phyloP scores from a whole-genome alignment of 1,284 basidiomycete species.

The Ustilago shanxiensis region DNA sequence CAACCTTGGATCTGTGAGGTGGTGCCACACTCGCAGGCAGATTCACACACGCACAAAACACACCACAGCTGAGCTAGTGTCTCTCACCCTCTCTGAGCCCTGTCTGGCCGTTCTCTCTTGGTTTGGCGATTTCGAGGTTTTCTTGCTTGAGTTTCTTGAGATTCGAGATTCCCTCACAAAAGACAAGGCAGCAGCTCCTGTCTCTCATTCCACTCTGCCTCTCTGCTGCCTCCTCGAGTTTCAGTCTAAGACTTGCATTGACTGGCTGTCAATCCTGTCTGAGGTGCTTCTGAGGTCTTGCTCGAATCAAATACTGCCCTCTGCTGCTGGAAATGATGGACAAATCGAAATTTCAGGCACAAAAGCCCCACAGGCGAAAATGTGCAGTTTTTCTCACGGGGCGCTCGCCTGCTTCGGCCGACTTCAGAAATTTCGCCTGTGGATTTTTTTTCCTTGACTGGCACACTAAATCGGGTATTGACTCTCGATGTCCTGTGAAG shows the following conservation, averaged over 20 bases:
- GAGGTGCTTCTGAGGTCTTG: too few species aligned
- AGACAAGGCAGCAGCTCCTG: constrained; percentile 6
- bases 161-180: constrained; percentile 12
- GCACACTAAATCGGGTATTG: too few species aligned
- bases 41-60: constrained; percentile 11
- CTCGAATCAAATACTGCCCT: too few species aligned
- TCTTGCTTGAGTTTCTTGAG: neutral
- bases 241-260: neutral
- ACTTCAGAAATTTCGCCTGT: too few species aligned
- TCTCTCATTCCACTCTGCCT: neutral
- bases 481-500: too few species aligned
- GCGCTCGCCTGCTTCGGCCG: too few species aligned
- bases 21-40: neutral
- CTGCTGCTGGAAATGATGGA: neutral
- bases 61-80: neutral
- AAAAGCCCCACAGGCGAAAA: too few species aligned
- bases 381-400: too few species aligned
- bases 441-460: too few species aligned
- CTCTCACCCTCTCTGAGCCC: neutral
- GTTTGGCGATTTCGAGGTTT: constrained; percentile 10
- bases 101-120: neutral
- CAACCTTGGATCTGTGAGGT: constrained; percentile 16
- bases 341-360: too few species aligned
- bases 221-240: neutral
- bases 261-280: neutral